Base-by-base conservation (phyloP, 129 eudicot genomes). In the Sambucus nigra region DNA sequence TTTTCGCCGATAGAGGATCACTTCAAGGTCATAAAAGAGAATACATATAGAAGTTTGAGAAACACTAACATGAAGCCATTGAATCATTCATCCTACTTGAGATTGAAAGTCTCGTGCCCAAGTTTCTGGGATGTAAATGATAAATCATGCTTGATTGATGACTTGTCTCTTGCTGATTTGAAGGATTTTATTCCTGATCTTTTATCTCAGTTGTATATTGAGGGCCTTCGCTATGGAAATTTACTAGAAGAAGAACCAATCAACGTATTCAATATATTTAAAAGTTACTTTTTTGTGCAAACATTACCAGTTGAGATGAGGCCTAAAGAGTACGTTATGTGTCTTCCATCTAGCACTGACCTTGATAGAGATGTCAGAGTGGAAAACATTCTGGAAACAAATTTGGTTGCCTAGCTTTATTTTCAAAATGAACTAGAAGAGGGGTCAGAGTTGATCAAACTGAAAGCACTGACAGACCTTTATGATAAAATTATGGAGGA, bases 181-280 rank as follows among this genome's bases (percentile, higher is more conserved):
- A 80, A 47, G 65, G 74, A 50, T 59, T 91, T 76, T 64, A 79
- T 84, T 20, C 95, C 94, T 5, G 56, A 82, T 25, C 80, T 91
- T 49, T 80, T 86, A 47, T 76, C 99, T 53, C 82, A 91, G 99
- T 52, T 91, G 56, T 91, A 86, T 68, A 76, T 91, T 44, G 99
- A 91, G 81, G 95, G 94, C 18, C 83, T 91, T 53, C 86, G 98
- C 73, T 95, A 91, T 74, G 98, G 99, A 19, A 91, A 91, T 72
- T 57, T 91, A 57, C 80, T 86, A 51, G 94, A 86, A 66, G 82
- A 91, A 69, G 95, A 91, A 70, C 89, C 86, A 51, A 22, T 69
- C 38, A 51, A 51, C 23, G 52, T 91, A 51, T 76, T 87, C 47
- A 55, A 77, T 9, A 82, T 76, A 66, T 91, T 91, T 50, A 85